A percentile compares a stretch with the other conserved stretches of the same genome.
These are phyloP conservation scores for Gynostemma pentaphyllum DNA, from an alignment of 306 rosid genomes.

Conservation along the genomic window DNA sequence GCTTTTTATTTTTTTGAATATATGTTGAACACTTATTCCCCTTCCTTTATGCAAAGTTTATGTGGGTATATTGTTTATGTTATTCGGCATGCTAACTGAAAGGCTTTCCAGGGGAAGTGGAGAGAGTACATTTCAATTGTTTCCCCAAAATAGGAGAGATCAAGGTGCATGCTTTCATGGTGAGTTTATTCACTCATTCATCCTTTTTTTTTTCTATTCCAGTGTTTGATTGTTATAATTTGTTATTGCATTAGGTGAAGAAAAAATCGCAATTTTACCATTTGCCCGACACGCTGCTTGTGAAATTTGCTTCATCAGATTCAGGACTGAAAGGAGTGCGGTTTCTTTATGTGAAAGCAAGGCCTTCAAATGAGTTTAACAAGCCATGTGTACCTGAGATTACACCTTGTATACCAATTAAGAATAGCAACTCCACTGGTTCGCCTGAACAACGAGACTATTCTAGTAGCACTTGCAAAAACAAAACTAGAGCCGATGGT, in stretches of 20 bases:
- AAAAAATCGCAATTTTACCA: conserved; percentile 41
- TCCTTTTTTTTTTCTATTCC: conserved; percentile 2
- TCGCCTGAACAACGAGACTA: conserved; percentile 15
- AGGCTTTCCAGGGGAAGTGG: conserved; percentile 48
- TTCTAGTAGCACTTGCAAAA: conserved; percentile 9
- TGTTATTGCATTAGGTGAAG: conserved; percentile 38
- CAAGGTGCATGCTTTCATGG: conserved; percentile 55
- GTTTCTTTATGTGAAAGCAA: conserved; percentile 55
- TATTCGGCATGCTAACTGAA: not conserved
- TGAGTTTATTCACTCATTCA: conserved; percentile 15
- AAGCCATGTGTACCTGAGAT: conserved; percentile 13
- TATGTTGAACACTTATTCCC: too few species aligned
- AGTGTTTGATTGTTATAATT: not conserved
- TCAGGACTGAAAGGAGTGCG: conserved; percentile 30
- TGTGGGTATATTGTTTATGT: not conserved
- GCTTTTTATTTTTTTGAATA: too few species aligned
- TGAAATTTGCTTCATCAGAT: conserved; percentile 31
- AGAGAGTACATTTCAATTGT: conserved; percentile 45
- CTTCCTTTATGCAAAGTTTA: not conserved
- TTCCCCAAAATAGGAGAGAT: conserved; percentile 56
- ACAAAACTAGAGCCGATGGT: conserved; percentile 14
- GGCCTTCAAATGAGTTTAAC: conserved; percentile 9
- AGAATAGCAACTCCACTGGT: not conserved
- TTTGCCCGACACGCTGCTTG: conserved; percentile 45
- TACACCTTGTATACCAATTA: not conserved